Evolutionary conservation across 1,284 basidiomycete species (phyloP), one percentile per base, ranked within the genome.

Genomic region (Apiotrichum akiyoshidainum): DNA sequence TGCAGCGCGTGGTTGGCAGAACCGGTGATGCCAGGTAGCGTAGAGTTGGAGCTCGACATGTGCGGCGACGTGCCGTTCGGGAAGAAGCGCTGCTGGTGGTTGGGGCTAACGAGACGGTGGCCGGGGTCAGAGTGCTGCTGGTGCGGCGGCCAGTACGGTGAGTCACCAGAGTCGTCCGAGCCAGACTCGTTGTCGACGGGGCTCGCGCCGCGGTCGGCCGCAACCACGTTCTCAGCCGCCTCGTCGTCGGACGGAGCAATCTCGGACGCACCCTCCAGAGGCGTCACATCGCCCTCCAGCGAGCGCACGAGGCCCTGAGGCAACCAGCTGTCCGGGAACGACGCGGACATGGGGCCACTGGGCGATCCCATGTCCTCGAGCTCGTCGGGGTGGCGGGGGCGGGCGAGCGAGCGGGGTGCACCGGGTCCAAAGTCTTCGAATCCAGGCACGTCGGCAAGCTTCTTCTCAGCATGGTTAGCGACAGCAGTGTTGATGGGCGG

Each of bases 351-450:
- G 19, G 67, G 66, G 13, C 74, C 73, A 44, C 68, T 71, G 5
- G 77, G 76, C 46, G 78, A 79, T 10, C 76, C 73, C 8, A 68
- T 68, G 53, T 78, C 77, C 33, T 63, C 59, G 37, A 54, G 9
- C 46, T 55, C 55, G 44, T 52, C 45, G 21, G 17, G 11, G 33
- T 42, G 41, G 41, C n/a, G 47, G 22, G 46, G 57, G 51, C 44
- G 60, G 9, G 54, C 60, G 5, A 62, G 53, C 44, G 59, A 61
- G 42, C 47, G 61, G 22, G 44, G 52, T 13, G 66, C 60, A 9
- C 72, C 70, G 2, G 77, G 78, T 26, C 77, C 77, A 66, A 79
- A 79, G 59, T 76, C 76, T 52, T 79, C 77, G 54, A 78, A 79
- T 0, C 76, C 76, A n/a, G 49, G 39, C 2, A 41, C 19, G 16